Conservation (phyloP, 441 rosid genomes). For the Corymbia citriodora region DNA sequence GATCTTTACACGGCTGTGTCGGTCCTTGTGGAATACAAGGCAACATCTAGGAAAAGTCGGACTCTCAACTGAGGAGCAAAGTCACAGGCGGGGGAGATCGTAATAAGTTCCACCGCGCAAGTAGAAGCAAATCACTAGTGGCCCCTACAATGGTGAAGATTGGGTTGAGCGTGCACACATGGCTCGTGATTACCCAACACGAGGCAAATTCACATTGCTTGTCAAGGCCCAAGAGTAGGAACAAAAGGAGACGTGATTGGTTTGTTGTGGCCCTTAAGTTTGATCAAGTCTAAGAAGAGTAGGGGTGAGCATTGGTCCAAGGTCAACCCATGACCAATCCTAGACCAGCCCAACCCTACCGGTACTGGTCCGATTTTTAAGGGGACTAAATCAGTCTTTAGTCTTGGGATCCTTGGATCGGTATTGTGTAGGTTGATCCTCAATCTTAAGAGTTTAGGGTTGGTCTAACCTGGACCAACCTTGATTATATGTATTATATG, state of each 20-base stretch:
- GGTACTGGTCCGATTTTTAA: too few species aligned
- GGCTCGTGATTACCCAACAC: neutral
- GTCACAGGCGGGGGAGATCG: neutral
- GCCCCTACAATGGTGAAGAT: neutral
- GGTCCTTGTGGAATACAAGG: neutral
- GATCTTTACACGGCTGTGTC: neutral
- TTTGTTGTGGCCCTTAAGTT: neutral
- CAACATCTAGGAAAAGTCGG: neutral
- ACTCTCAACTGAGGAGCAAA: neutral
- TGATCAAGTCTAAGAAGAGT: neutral
- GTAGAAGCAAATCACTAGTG: neutral
- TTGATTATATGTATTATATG: too few species aligned
- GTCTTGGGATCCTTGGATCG: too few species aligned
- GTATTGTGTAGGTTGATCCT: too few species aligned
- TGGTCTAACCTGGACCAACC: too few species aligned
- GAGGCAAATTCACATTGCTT: neutral
- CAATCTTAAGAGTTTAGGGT: too few species aligned
- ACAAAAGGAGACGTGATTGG: neutral
- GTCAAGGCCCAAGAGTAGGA: neutral
- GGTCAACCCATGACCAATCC: too few species aligned
- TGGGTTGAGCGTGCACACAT: neutral
- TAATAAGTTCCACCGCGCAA: neutral
- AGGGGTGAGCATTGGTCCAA: too few species aligned
- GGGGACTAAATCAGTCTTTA: too few species aligned
- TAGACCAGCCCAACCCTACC: too few species aligned